Evolutionary conservation across 2,329 filamentous ascomycete species (phyloP).

Genomic region (Fusarium fracticaudum): DNA sequence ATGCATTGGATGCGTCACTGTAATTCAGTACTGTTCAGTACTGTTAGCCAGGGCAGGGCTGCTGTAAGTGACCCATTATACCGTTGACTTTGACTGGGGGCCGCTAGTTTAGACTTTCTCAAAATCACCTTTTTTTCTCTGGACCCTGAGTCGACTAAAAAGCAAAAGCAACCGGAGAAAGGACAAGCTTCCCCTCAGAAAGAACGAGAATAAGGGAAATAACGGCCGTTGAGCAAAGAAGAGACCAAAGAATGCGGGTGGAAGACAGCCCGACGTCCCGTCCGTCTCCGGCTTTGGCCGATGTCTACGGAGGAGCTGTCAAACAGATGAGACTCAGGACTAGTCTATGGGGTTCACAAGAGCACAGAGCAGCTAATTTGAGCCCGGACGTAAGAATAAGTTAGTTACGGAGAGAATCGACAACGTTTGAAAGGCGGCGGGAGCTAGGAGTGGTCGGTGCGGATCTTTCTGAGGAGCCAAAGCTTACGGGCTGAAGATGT

Average conservation of each 20-base stretch:
- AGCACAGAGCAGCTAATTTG: slow-evolving; percentile 5
- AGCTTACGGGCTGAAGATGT: not conserved
- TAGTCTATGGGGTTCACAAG: not conserved
- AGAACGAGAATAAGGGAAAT: not conserved
- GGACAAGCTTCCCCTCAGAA: slow-evolving; percentile 8
- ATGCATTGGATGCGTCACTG: slow-evolving; percentile 18
- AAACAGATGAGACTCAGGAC: not conserved
- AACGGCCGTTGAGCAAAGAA: not conserved
- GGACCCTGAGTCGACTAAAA: slow-evolving; percentile 36
- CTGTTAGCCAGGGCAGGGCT: not conserved
- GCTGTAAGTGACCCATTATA: not conserved
- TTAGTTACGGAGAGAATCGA: slow-evolving; percentile 3
- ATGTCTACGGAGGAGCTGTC: slow-evolving; percentile 1
- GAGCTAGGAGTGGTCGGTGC: slow-evolving; percentile 29
- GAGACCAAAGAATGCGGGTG: not conserved
- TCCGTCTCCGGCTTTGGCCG: slow-evolving; percentile 40
- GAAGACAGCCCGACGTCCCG: not conserved
- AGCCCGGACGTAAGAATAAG: slow-evolving; percentile 1
- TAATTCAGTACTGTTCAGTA: not conserved
- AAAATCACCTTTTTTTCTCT: slow-evolving; percentile 32
- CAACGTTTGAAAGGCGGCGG: slow-evolving; percentile 1
- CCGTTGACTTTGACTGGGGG: not conserved
- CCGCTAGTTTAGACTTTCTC: not conserved
- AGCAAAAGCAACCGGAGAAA: slow-evolving; percentile 35
- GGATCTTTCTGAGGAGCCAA: slow-evolving; percentile 10